A percentile compares a stretch with the other conserved stretches of the same genome.
These are phyloP conservation scores for Lasiodiplodia gonubiensis DNA, from an alignment of 2,329 filamentous ascomycete species.

Conservation along the genomic window DNA sequence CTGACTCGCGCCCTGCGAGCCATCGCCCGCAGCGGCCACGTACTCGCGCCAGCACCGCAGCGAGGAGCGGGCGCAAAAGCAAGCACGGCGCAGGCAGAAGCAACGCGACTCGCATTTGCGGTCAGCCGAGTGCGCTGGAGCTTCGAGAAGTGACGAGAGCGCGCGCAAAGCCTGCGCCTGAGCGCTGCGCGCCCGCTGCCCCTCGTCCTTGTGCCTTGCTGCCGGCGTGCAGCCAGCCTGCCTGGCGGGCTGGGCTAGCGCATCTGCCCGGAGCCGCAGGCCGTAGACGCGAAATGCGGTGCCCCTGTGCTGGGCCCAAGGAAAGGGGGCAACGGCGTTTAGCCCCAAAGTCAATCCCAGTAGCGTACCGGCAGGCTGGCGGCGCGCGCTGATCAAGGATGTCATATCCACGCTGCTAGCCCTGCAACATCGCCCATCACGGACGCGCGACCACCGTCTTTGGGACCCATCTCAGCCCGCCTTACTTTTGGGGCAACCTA, in stretches of 20 bases:
- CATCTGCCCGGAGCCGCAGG: conserved; percentile 28
- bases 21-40: conserved; percentile 17
- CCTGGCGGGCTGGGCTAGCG: conserved; percentile 19
- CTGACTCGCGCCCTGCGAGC: conserved; percentile 20
- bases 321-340: conserved; percentile 29
- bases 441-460: conserved; percentile 25
- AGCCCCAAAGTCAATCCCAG: conserved; percentile 27
- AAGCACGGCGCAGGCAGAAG: conserved; percentile 21
- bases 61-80: conserved; percentile 21
- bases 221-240: conserved; percentile 24
- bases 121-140: conserved; percentile 24
- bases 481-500: conserved; percentile 28
- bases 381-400: conserved; percentile 26
- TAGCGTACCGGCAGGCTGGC: conserved; percentile 28
- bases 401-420: conserved; percentile 25
- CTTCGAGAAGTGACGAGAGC: conserved; percentile 25
- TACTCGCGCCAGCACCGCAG: conserved; percentile 23
- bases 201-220: conserved; percentile 26
- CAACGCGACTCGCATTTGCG: conserved; percentile 26
- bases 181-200: conserved; percentile 19
- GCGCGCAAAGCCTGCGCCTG: conserved; percentile 19
- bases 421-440: conserved; percentile 25
- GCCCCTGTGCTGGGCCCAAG: conserved; percentile 26
- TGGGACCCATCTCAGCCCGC: conserved; percentile 27
- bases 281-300: conserved; percentile 24